phyloP scores from a whole-genome alignment of 1,284 basidiomycete genomes.

The Melampsora americana region DNA sequence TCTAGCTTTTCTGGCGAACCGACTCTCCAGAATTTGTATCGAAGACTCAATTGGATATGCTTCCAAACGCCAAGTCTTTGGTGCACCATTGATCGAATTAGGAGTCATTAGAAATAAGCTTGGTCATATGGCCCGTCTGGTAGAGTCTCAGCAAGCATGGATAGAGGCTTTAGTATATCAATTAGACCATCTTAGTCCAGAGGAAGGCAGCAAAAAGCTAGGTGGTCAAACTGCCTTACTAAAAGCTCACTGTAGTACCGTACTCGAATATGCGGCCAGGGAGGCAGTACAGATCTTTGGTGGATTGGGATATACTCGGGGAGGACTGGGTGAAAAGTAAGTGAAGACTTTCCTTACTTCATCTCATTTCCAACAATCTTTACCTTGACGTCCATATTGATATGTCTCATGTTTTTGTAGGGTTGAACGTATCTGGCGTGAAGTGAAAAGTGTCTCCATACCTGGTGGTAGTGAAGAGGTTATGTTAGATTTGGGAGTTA shows the following conservation, averaged over 20 bases:
- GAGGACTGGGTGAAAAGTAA: slow-evolving; percentile 31
- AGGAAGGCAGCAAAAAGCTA: slow-evolving; percentile 45
- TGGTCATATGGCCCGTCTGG: slow-evolving; percentile 1
- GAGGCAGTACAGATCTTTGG: slow-evolving; percentile 43
- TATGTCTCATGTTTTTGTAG: background rate
- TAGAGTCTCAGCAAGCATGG: slow-evolving; percentile 44
- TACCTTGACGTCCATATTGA: background rate
- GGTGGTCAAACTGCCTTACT: slow-evolving; percentile 51
- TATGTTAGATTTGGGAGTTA: slow-evolving; percentile 43
- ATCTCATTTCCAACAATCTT: too few relatives aligned
- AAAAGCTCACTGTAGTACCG: slow-evolving; percentile 49
- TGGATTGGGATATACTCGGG: slow-evolving; percentile 43
- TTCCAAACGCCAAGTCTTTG: slow-evolving; percentile 26
- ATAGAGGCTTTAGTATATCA: slow-evolving; percentile 46
- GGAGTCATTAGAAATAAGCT: slow-evolving; percentile 38
- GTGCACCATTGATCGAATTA: slow-evolving; percentile 26
- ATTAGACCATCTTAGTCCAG: slow-evolving; percentile 43
- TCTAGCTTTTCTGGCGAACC: slow-evolving; percentile 37
- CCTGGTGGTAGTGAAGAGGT: slow-evolving; percentile 44
- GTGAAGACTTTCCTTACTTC: slow-evolving; percentile 32
- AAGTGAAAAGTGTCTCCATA: slow-evolving; percentile 42
- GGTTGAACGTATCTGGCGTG: slow-evolving; percentile 40
- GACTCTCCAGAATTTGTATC: slow-evolving; percentile 37
- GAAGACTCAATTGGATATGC: slow-evolving; percentile 45
- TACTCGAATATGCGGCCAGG: slow-evolving; percentile 47